A percentile compares a stretch with the other conserved stretches of the same genome.
Conservation (phyloP, 2,329 filamentous ascomycete genomes). For the Parafenestella ontariensis region DNA sequence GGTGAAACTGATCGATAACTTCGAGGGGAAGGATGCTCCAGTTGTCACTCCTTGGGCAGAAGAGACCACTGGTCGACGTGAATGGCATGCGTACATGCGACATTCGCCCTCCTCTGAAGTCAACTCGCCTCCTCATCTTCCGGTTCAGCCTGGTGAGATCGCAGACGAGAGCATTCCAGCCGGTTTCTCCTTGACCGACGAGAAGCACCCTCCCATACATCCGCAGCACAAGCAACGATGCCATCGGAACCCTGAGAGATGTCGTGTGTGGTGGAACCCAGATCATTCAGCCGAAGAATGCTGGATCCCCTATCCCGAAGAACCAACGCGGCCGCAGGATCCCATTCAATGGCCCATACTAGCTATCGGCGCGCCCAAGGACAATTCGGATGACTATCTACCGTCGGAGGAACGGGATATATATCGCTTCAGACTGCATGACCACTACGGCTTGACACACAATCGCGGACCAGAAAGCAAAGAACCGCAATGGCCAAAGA, state of each 20-base stretch:
- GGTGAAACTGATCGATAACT: neutral
- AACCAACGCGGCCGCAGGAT: neutral
- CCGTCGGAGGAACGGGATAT: neutral
- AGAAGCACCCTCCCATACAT: neutral
- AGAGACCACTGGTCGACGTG: slow-evolving; percentile 11
- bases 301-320: neutral
- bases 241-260: neutral
- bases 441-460: slow-evolving; percentile 9
- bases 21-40: too few species aligned
- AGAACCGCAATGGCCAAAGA: slow-evolving; percentile 4
- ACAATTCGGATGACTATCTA: neutral
- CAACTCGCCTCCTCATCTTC: slow-evolving; percentile 11
- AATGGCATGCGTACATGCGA: slow-evolving; percentile 4
- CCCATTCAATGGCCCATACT: neutral
- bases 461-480: neutral
- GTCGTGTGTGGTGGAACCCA: slow-evolving; percentile 10
- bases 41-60: slow-evolving; percentile 4
- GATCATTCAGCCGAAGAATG: neutral
- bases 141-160: neutral
- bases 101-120: slow-evolving; percentile 3
- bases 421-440: slow-evolving; percentile 3
- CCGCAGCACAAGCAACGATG: neutral
- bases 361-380: neutral
- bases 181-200: neutral
- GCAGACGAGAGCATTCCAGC: neutral